Conservation (phyloP, 2,329 filamentous ascomycete species). For the Colletotrichum abscissum region DNA sequence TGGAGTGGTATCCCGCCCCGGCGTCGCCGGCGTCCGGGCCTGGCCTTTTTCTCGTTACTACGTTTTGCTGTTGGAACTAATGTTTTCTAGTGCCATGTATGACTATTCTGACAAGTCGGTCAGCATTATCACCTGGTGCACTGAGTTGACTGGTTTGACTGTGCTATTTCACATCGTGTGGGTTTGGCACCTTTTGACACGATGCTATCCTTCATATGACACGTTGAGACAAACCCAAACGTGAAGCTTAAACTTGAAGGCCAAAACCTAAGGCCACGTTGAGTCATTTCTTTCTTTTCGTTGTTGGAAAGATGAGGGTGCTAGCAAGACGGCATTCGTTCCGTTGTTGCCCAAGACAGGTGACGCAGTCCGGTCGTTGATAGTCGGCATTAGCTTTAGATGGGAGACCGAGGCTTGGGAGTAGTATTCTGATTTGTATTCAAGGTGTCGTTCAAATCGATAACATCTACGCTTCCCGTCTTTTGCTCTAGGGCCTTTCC, state of each 20-base stretch:
- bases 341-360: no score
- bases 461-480: neutral
- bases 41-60: neutral
- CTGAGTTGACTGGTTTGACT: neutral
- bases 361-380: neutral
- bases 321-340: neutral
- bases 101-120: neutral
- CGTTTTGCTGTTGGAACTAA: neutral
- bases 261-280: neutral
- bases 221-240: constrained; percentile 7
- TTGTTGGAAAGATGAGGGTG: neutral
- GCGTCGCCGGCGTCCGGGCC: constrained; percentile 25
- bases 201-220: neutral
- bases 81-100: neutral
- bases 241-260: constrained; percentile 11
- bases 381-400: no score
- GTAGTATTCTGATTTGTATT: neutral
- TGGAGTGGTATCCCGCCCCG: constrained; percentile 20
- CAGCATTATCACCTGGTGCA: neutral
- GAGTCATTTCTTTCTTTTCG: neutral
- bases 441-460: neutral
- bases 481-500: neutral
- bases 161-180: neutral
- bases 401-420: neutral
- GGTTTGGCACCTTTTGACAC: neutral